A percentile compares a stretch with the other conserved stretches of the same genome.
These are phyloP conservation scores for Tolypocladium nubicola DNA, from an alignment of 2,329 filamentous ascomycete genomes.

Conservation along the genomic window DNA sequence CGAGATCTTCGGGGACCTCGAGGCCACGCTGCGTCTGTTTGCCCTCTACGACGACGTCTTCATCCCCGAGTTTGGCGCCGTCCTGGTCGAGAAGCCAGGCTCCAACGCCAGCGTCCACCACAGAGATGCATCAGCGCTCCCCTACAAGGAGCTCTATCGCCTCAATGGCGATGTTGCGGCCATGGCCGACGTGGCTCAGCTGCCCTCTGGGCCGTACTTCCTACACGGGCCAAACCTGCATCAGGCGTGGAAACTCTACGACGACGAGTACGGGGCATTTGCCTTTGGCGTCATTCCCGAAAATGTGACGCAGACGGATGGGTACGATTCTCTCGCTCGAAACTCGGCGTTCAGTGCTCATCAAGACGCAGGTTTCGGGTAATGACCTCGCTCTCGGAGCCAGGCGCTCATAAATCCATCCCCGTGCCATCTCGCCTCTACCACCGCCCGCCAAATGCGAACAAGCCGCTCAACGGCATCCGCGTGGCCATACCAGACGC, in stretches of 20 bases:
- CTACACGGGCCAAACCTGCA: constrained; percentile 28
- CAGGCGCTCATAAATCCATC: constrained; percentile 17
- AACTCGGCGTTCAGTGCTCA: neutral
- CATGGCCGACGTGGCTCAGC: constrained; percentile 7
- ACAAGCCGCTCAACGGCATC: constrained; percentile 24
- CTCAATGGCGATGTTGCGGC: constrained; percentile 4
- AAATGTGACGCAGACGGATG: constrained; percentile 5
- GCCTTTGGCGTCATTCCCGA: constrained; percentile 25
- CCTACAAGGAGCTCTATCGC: neutral
- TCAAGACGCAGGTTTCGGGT: constrained; percentile 17
- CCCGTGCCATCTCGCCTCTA: constrained; percentile 29
- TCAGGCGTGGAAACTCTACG: constrained; percentile 30
- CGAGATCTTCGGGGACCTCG: constrained; percentile 25
- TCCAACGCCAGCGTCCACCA: constrained; percentile 5
- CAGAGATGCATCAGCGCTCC: neutral
- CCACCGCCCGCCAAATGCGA: constrained; percentile 11
- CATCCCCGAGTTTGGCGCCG: constrained; percentile 23
- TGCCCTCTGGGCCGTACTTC: constrained; percentile 30
- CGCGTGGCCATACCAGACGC: constrained; percentile 25
- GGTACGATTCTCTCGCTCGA: neutral
- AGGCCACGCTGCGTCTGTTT: constrained; percentile 20
- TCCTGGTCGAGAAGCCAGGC: constrained; percentile 27
- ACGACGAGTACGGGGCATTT: constrained; percentile 25
- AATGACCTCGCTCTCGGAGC: constrained; percentile 13
- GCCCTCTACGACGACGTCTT: constrained; percentile 28